Evolutionary conservation across 1,139 yeast species (phyloP), one percentile per base, ranked within the genome.

Genomic region (Yamadazyma aaseri): DNA sequence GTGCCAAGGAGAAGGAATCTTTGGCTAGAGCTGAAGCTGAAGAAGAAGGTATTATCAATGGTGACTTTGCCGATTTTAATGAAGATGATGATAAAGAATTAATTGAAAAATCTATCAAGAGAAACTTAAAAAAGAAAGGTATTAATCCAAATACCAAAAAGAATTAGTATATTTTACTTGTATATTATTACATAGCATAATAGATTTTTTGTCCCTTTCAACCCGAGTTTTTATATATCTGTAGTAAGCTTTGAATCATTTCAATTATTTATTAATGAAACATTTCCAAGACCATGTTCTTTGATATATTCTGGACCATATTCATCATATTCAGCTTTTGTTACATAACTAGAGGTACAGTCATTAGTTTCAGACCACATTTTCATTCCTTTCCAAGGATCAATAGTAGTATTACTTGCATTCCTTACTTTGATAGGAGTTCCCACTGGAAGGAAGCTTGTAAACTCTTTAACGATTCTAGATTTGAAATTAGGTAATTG

Each of bases 311-410:
- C 96, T 1, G 86, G 70, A 0, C 98, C 99, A 68, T 75, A 38
- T 54, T 94, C 98, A 28, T 82, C 82, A 53, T 87, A 94, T 45
- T 90, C 96, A 32, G 71, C 63, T 46, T 71, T 73, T 0, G 90
- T 74, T 13, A 92, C 70, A 41, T 73, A 77, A 22, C 79, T 64
- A 2, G 60, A 49, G 28, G 66, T 53, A 26, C 76, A 71, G 15
- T 74, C 79, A 2, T 60, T 64, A 18, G 71, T 62, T 3, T 55
- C 51, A 2, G 94, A 70, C 86, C 96, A 86, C 48, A 76, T 74
- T 15, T 86, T 81, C 95, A 94, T 90, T 15, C 98, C 98, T 46
- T 71, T 79, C 98, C 98, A 94, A 1, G 97, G 79, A 58, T 92
- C 98, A 28, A 74, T 53, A 2, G 76, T 49, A 2, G 96, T 89